Base-by-base conservation (phyloP, 2,329 filamentous ascomycete genomes). In the Akanthomyces uredinophilus region DNA sequence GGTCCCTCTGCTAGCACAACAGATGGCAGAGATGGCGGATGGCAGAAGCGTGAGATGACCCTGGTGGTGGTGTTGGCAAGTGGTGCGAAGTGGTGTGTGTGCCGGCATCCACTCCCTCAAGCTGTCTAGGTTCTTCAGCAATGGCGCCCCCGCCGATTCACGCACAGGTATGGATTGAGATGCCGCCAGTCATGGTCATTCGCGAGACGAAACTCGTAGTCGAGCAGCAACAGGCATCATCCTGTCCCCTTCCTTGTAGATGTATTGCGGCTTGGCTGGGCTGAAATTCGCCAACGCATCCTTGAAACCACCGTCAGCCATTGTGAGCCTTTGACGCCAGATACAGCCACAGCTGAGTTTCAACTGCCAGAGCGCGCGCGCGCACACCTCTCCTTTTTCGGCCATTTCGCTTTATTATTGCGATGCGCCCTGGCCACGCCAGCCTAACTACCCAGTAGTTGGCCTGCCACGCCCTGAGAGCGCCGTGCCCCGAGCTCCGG, bases 341-440 rank as follows among this genome's bases (percentile, higher is more conserved):
- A 11, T 2, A 35, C 56, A 22, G 55, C 55, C 55, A 51, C 24
- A 20, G 56, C 46, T 59, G 56, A 51, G 46, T 59, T 51, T 59
- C 44, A 43, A 59, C 20, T 49, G 43, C 53, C 32, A 35, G 32
- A 8, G 11, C 11, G 3, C 55, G 29, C 24, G 29, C 27, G 27
- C 32, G 10, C 32, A 14, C 20, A 27, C 43, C 6, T 4, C 24
- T 29, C 11, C 14, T 29, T 16, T 20, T 29, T 50, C 46, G 56
- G 56, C 46, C 20, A 47, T 50, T 29, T 59, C 56, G 56, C 32
- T n/a, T 51, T 51, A 59, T 57, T 44, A 46, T 41, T 50, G 46
- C 32, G 29, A 58, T 50, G 55, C 11, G 51, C 51, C 52, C 44
- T 47, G 10, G 5, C 24, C 37, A 11, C 37, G 22, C 35, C 16